Evolutionary conservation across 805 yeast species (phyloP).

Genomic region (Lipomyces orientalis): DNA sequence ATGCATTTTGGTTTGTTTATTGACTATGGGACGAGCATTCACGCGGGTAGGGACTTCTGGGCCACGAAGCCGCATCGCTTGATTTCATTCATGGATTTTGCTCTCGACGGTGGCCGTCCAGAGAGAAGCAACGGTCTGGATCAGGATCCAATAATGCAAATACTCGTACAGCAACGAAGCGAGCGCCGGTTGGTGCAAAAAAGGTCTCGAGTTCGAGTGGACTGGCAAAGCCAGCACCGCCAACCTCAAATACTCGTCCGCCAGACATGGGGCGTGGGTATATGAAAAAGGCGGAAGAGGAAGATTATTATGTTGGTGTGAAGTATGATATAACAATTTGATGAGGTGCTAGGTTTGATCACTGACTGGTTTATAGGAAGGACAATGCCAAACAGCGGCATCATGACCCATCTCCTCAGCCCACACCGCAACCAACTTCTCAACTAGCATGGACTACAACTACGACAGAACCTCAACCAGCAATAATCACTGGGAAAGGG

Average conservation of each 20-base stretch:
- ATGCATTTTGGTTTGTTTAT: neutral
- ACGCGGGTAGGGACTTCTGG: conserved; percentile 31
- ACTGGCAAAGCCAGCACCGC: conserved; percentile 7
- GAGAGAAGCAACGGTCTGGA: conserved; percentile 1
- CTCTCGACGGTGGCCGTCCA: conserved; percentile 31
- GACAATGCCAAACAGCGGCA: neutral
- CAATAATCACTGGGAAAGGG: neutral
- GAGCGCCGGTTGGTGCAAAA: conserved; percentile 1
- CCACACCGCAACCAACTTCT: conserved; percentile 7
- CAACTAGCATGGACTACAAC: neutral
- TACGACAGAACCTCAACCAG: neutral
- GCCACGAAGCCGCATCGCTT: conserved; percentile 31
- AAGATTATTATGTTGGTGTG: conserved; percentile 9
- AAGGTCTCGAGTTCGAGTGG: conserved; percentile 1
- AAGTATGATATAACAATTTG: neutral
- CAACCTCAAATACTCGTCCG: conserved; percentile 10
- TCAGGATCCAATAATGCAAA: conserved; percentile 2
- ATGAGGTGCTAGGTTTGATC: neutral
- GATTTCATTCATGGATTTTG: conserved; percentile 36
- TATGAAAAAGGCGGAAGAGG: conserved; percentile 8
- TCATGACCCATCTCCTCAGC: conserved; percentile 3
- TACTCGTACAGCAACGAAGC: neutral
- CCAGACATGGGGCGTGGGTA: conserved; percentile 16
- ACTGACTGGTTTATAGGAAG: neutral
- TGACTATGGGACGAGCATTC: neutral